Evolutionary conservation across 2,329 filamentous ascomycete species (phyloP), one percentile per base, ranked within the genome.

Genomic region (Bipolaris cookei): DNA sequence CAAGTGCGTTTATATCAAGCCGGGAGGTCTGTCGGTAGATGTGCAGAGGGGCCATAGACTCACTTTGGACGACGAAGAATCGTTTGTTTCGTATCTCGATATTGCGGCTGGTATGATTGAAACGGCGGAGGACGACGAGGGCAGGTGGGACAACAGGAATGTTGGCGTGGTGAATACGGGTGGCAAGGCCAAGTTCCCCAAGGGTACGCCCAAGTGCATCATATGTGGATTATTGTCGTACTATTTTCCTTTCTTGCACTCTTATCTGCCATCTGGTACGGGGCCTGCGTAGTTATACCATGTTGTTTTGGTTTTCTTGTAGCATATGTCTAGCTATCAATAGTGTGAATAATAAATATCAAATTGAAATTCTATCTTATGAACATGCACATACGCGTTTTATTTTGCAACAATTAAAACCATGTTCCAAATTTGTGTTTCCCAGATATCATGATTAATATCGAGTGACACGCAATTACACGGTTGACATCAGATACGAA

Each of bases 91-190:
- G 1, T 83, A 79, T 46, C 37, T 78, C 4, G 81, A 83, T 61
- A 62, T 83, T 14, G 74, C 80, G 1, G 80, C 78, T 1, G 81
- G 65, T 0, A 84, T 84, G 82, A 71, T 83, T 16, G 80, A 84
- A 64, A 34, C 51, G 13, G 44, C 35, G 2, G 32, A 41, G 10
- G 77, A 76, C 4, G 80, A 76, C 0, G 72, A 79, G 32, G 61
- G 58, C 5, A 37, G 35, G 6, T 65, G 55, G 35, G 61, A 64
- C 32, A 56, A 48, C n/a, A 59, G 54, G 58, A 68, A 68, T 49
- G 64, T 71, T 23, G 56, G 63, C 6, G 74, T 76, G 6, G 49
- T 71, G 2, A 77, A 78, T 57, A 58, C 61, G 6, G 59, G 58
- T 11, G 68, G 68, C 1, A 61, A 54, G 7, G 77, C 76, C 3